Conservation (phyloP, 2,329 filamentous ascomycete genomes). For the Fusarium sp. region DNA sequence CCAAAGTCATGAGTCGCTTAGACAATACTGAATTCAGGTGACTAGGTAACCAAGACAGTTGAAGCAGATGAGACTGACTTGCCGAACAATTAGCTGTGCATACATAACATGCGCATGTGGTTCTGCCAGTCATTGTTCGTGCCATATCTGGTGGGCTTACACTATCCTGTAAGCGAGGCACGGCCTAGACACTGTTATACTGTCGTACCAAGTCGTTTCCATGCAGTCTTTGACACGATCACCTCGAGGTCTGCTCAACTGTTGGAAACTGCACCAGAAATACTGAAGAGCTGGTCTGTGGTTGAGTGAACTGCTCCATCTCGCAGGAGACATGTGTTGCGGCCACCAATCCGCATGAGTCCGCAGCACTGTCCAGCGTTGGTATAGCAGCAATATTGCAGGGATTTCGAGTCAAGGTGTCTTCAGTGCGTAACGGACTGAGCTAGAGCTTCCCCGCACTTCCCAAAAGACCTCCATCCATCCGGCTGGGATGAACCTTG, state of each 20-base stretch:
- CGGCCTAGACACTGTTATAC: conserved; percentile 28
- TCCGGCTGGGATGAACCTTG: conserved; percentile 41
- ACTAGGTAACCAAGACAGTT: conserved; percentile 8
- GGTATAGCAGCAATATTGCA: conserved; percentile 5
- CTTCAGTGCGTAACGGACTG: conserved; percentile 8
- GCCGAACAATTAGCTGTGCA: neutral
- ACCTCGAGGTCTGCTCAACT: neutral
- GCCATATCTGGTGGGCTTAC: conserved; percentile 30
- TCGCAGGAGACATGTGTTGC: neutral
- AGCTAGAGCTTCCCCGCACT: conserved; percentile 42
- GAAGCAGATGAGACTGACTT: conserved; percentile 2
- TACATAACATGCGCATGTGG: neutral
- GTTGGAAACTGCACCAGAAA: neutral
- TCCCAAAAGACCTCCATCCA: conserved; percentile 36
- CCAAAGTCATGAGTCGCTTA: conserved; percentile 16
- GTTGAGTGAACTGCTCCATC: neutral
- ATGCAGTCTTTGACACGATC: conserved; percentile 1
- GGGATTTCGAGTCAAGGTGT: conserved; percentile 30
- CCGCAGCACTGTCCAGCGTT: neutral
- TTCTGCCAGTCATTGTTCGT: neutral
- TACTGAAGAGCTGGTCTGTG: neutral
- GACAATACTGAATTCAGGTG: conserved; percentile 29
- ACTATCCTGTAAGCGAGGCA: conserved; percentile 27
- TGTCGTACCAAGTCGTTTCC: conserved; percentile 30
- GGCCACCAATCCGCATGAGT: neutral